Conservation (phyloP, 352 stramenopile genomes). For the Thalassiosira mediterranea region DNA sequence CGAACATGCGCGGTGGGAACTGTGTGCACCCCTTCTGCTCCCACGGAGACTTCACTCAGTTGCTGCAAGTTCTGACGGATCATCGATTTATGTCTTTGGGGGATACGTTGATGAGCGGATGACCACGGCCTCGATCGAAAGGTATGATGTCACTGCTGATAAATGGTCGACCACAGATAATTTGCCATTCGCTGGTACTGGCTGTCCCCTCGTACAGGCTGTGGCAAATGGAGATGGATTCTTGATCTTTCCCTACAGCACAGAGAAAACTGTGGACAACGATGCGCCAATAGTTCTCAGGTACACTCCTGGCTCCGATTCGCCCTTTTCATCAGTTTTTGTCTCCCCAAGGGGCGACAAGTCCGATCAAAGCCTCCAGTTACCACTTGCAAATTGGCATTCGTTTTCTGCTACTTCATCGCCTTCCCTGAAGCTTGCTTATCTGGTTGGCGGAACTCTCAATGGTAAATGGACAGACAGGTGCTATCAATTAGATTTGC, state of each 20-base stretch:
- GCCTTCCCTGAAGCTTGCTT: constrained; percentile 16
- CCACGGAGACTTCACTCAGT: constrained; percentile 42
- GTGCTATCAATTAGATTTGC: constrained; percentile 44
- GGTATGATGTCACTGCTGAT: constrained; percentile 29
- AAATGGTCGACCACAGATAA: constrained; percentile 22
- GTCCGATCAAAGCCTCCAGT: constrained; percentile 5
- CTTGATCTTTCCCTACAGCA: constrained; percentile 41
- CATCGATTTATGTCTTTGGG: constrained; percentile 41
- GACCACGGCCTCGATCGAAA: constrained; percentile 39
- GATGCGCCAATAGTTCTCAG: constrained; percentile 12
- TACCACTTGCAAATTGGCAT: constrained; percentile 34
- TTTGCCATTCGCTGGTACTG: constrained; percentile 20
- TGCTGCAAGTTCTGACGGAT: constrained; percentile 28
- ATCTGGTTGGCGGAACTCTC: constrained; percentile 38
- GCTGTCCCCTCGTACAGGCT: constrained; percentile 32
- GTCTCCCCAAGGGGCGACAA: constrained; percentile 7
- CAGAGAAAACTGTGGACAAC: not conserved
- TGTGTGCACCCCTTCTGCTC: constrained; percentile 26
- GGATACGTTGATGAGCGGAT: constrained; percentile 35
- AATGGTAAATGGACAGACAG: constrained; percentile 44
- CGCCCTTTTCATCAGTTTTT: constrained; percentile 18
- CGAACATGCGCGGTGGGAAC: constrained; percentile 22
- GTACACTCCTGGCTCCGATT: constrained; percentile 25
- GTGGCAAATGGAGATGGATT: constrained; percentile 27
- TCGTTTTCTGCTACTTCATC: constrained; percentile 34